Evolutionary conservation across 164 flowering plant genomes (phyloP), one percentile per base, ranked within the genome.

Genomic region (Annona cherimola): DNA sequence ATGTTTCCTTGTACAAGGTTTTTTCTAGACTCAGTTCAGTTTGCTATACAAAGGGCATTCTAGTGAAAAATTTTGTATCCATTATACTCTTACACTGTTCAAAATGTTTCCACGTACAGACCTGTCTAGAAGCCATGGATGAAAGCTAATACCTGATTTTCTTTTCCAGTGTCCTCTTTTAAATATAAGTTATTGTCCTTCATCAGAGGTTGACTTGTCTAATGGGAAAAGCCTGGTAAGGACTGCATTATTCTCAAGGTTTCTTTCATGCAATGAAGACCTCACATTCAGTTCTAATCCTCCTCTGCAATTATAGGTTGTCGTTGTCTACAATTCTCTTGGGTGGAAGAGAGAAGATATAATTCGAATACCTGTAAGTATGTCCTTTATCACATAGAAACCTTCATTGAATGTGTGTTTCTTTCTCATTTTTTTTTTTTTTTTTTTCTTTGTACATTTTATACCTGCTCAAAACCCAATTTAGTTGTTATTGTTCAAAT

Each of bases 281-380:
- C 40, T 64, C 41, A 41, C 67, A n/a, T 42, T 64, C 45, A 41
- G 14, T 64, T 69, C 4, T 6, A 66, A 65, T 43, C 69, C 71
- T 72, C 76, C 64, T 76, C 54, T 69, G 66, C 41, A 3, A 43
- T 18, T 81, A 69, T 73, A 94, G 98, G 80, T 94, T 62, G 74
- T 92, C 71, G 81, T 94, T 75, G 82, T 83, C 63, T 92, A 94
- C 79, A 94, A 94, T 78, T 80, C 98, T 75, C 90, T 94, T 77
- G 98, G 97, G 69, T 94, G 97, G 98, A 88, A 81, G 76, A 83
- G 98, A 76, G 85, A 84, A 43, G 95, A 94, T 69, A 79, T 90
- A 35, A 73, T 94, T 70, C 87, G 86, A 73, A 81, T 94, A 70
- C 98, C 98, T 66, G 98, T 92, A 77, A 86, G 97, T 87, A 71